These are phyloP conservation scores for Pneumocystis jirovecii DNA, from an alignment of 1,139 yeast genomes.

Conservation along the genomic window DNA sequence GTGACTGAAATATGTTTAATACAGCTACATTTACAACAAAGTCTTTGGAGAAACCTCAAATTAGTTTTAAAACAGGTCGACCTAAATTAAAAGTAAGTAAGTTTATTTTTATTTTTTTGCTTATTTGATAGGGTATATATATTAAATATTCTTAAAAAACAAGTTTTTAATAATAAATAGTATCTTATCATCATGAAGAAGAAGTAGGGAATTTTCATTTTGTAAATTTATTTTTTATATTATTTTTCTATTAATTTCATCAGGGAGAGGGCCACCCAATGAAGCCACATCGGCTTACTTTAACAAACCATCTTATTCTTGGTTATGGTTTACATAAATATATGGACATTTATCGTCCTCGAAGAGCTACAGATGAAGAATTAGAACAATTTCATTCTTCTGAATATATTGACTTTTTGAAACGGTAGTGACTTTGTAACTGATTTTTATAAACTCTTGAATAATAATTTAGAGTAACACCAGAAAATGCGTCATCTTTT, in stretches of 20 bases:
- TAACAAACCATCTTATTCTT: conserved; percentile 81
- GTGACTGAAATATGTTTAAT: not conserved
- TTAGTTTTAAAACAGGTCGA: not conserved
- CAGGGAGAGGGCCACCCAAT: conserved; percentile 69
- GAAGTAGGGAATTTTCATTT: conserved; percentile 62
- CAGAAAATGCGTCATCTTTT: conserved; percentile 53
- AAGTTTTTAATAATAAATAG: conserved; percentile 20
- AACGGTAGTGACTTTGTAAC: conserved; percentile 19
- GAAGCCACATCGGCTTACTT: conserved; percentile 93
- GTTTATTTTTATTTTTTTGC: not conserved
- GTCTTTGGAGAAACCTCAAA: not conserved
- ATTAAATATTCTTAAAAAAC: not conserved
- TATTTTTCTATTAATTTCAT: not conserved
- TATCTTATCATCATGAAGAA: conserved; percentile 69
- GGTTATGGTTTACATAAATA: conserved; percentile 73
- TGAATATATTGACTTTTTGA: conserved; percentile 71
- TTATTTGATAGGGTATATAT: not conserved
- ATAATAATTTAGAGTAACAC: conserved; percentile 41
- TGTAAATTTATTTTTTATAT: conserved; percentile 10
- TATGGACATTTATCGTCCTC: conserved; percentile 79
- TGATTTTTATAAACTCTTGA: not conserved
- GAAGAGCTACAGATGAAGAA: conserved; percentile 69
- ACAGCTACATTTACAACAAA: not conserved
- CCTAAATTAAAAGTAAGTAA: not conserved
- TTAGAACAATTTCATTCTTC: conserved; percentile 68